Evolutionary conservation across 2,329 filamentous ascomycete genomes (phyloP).

Genomic region (Colletotrichum orbiculare): DNA sequence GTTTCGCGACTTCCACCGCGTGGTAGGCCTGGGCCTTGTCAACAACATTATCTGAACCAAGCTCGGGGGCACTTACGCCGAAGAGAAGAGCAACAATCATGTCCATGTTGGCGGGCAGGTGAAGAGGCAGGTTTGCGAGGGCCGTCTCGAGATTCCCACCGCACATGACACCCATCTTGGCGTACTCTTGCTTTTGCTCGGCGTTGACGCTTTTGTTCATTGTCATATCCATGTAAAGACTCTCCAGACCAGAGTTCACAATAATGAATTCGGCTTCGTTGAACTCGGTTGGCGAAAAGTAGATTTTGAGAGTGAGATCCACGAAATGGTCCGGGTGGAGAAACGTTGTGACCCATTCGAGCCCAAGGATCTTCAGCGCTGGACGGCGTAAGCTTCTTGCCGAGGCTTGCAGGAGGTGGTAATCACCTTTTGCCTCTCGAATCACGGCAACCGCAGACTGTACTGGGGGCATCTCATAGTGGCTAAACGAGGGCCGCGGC

Average conservation of each 20-base stretch:
- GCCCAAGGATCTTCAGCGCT: conserved; percentile 22
- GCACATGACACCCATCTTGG: conserved; percentile 40
- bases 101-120: conserved; percentile 45
- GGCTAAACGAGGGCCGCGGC: conserved; percentile 13
- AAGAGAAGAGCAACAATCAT: conserved; percentile 40
- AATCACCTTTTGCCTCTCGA: conserved; percentile 29
- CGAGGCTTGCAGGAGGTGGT: not conserved
- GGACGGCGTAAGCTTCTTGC: not conserved
- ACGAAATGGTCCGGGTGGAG: conserved; percentile 44
- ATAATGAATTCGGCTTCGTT: conserved; percentile 48
- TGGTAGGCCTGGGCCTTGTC: conserved; percentile 42
- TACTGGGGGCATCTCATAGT: conserved; percentile 36
- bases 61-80: conserved; percentile 34
- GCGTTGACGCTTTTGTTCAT: conserved; percentile 15
- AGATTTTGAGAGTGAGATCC: conserved; percentile 47
- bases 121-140: conserved; percentile 45
- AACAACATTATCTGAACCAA: not conserved
- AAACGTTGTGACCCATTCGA: conserved; percentile 45
- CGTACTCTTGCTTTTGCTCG: conserved; percentile 40
- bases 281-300: conserved; percentile 45
- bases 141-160: conserved; percentile 46
- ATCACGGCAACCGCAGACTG: conserved; percentile 33
- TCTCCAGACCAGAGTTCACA: conserved; percentile 47
- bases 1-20: conserved; percentile 47
- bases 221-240: conserved; percentile 43